Base-by-base conservation (phyloP, 805 yeast species). In the Groenewaldozyma tartarivorans region DNA sequence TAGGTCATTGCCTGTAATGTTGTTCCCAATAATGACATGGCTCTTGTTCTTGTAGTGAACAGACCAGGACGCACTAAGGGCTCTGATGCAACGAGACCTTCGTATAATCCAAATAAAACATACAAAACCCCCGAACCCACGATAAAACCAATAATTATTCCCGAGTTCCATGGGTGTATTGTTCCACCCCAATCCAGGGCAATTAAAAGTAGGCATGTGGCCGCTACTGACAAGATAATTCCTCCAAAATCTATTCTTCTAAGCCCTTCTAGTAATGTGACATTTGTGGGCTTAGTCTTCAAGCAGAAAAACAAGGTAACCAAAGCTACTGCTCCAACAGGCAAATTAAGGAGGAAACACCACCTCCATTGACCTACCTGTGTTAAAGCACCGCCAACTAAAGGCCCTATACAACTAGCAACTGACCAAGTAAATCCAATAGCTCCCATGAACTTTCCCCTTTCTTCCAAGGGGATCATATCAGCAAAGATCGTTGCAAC, bases 101-200 rank as follows among this genome's bases (percentile, higher is more conserved):
- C 83, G 20, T 72, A 64, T 2, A 74, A 18, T 5, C 76, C 29
- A 41, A 80, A 77, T 0, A 53, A 45, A 1, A 67, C 43, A 17
- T 72, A 61, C 20, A 65, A 58, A 0, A 56, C 40, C 1, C 64
- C 69, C 16, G 76, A 74, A 30, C 72, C 45, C 3, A 59, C 54
- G 30, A 74, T 53, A 57, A 70, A 57, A 4, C 60, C 40, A 9
- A 74, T 67, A 5, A 75, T 71, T 4, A 71, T 66, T 2, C 72
- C 71, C 0, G 79, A 72, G 5, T 58, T 53, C 83, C 83, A 78
- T 1, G 71, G 54, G 48, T 57, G 65, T 26, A 65, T 61, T 30
- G 58, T 53, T 4, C 77, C 75, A 18, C 81, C 81, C 55, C 74
- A 71, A 1, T 78, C 69, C 20, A 77, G 54, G 1, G 68, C 81